phyloP scores from a whole-genome alignment of 2,329 filamentous ascomycete genomes.

The Diaporthe caulivora region DNA sequence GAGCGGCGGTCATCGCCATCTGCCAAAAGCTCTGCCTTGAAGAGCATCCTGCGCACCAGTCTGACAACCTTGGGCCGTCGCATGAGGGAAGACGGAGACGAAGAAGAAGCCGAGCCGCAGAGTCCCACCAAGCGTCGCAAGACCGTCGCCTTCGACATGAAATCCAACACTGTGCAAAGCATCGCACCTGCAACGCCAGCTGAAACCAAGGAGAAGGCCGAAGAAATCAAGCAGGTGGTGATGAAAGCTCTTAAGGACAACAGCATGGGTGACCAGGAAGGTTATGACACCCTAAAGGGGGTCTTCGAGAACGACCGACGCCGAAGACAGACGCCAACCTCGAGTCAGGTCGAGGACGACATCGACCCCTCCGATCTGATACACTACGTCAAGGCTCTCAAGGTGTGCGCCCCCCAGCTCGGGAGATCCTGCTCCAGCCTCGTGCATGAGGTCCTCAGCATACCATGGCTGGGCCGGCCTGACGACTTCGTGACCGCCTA shows the following conservation, averaged over 20 bases:
- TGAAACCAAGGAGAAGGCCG: conserved; percentile 68
- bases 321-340: conserved; percentile 46
- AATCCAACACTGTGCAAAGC: conserved; percentile 68
- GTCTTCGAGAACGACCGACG: conserved; percentile 66
- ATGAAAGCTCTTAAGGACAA: conserved; percentile 69
- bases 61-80: conserved; percentile 32
- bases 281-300: conserved; percentile 72
- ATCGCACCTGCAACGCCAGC: conserved; percentile 65
- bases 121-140: conserved; percentile 67
- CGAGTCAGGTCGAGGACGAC: conserved; percentile 59
- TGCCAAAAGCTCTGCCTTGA: conserved; percentile 36
- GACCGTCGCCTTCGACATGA: conserved; percentile 69
- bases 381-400: conserved; percentile 73
- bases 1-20: conserved; percentile 36
- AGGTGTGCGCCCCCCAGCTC: conserved; percentile 70
- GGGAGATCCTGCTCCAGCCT: conserved; percentile 70
- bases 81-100: conserved; percentile 49
- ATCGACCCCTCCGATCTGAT: conserved; percentile 68
- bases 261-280: conserved; percentile 67
- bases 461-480: conserved; percentile 75
- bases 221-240: conserved; percentile 68
- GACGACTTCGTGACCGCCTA: conserved; percentile 76
- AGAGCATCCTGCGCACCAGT: conserved; percentile 31
- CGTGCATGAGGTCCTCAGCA: conserved; percentile 69
- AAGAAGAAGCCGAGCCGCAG: conserved; percentile 53